A percentile compares a stretch with the other conserved stretches of the same genome.
phyloP scores from a whole-genome alignment of 352 stramenopile species.

The Plasmopara halstedii region DNA sequence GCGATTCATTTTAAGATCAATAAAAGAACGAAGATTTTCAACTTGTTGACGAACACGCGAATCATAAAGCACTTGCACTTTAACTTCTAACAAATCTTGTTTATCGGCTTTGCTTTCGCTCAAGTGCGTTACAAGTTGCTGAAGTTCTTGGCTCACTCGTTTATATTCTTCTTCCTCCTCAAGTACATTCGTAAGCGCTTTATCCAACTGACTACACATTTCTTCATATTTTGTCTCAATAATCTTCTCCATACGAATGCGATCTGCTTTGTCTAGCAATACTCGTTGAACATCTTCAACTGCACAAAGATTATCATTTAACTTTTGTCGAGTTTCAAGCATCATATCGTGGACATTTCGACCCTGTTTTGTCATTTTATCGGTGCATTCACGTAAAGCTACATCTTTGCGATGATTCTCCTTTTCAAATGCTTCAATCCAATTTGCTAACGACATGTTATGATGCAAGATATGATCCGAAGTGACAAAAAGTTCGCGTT shows the following conservation, averaged over 20 bases:
- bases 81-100: slow-evolving; percentile 79
- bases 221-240: slow-evolving; percentile 89
- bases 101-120: slow-evolving; percentile 79
- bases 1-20: slow-evolving; percentile 86
- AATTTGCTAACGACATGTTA: slow-evolving; percentile 68
- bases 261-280: slow-evolving; percentile 72
- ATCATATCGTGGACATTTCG: slow-evolving; percentile 84
- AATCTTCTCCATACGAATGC: slow-evolving; percentile 78
- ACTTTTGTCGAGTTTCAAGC: slow-evolving; percentile 65
- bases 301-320: slow-evolving; percentile 80
- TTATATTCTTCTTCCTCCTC: slow-evolving; percentile 87
- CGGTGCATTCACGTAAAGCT: slow-evolving; percentile 65
- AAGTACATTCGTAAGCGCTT: slow-evolving; percentile 75
- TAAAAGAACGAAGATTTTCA: slow-evolving; percentile 79
- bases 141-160: slow-evolving; percentile 70
- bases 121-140: slow-evolving; percentile 74
- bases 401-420: slow-evolving; percentile 67
- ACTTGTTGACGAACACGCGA: slow-evolving; percentile 79
- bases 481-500: slow-evolving; percentile 74
- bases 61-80: slow-evolving; percentile 83
- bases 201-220: slow-evolving; percentile 89
- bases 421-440: slow-evolving; percentile 68
- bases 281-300: slow-evolving; percentile 77
- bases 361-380: slow-evolving; percentile 78
- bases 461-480: slow-evolving; percentile 77